A percentile compares a stretch with the other conserved stretches of the same genome.
Conservation (phyloP, 73 alveolate genomes). For the Diophrys sp. region DNA sequence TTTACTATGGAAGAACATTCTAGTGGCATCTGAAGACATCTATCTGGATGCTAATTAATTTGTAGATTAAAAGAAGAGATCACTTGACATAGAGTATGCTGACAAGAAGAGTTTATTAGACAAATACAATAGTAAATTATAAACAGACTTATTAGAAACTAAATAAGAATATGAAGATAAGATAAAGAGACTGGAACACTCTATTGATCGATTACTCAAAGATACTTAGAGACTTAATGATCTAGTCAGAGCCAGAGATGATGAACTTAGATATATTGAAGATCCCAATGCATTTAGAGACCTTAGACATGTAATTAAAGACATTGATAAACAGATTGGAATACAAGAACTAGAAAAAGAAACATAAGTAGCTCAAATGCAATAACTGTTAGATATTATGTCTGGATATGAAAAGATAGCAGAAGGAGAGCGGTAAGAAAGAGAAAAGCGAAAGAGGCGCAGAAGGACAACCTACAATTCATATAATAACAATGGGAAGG, state of each 20-base stretch:
- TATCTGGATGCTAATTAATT: not conserved
- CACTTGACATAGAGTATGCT: not conserved
- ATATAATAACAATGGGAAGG: not conserved
- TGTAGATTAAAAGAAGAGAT: not conserved
- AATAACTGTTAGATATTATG: not conserved
- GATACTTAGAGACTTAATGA: not conserved
- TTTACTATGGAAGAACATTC: not conserved
- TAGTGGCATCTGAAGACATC: not conserved
- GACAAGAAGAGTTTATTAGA: not conserved
- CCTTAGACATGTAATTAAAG: not conserved
- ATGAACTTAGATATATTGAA: not conserved
- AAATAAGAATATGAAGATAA: not conserved
- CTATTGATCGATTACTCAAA: not conserved
- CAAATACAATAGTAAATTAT: too few species aligned
- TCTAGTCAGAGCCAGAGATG: not conserved
- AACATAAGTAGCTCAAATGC: not conserved
- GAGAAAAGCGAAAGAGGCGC: not conserved
- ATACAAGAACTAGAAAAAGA: not conserved
- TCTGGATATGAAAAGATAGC: not conserved
- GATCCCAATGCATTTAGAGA: not conserved
- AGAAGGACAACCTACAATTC: not conserved
- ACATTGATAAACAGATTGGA: not conserved
- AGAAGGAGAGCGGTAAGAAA: not conserved
- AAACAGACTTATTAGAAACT: not conserved
- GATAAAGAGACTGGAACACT: not conserved